Evolutionary conservation across 257 asterid species (phyloP).

Genomic region (Fraxinus americana): DNA sequence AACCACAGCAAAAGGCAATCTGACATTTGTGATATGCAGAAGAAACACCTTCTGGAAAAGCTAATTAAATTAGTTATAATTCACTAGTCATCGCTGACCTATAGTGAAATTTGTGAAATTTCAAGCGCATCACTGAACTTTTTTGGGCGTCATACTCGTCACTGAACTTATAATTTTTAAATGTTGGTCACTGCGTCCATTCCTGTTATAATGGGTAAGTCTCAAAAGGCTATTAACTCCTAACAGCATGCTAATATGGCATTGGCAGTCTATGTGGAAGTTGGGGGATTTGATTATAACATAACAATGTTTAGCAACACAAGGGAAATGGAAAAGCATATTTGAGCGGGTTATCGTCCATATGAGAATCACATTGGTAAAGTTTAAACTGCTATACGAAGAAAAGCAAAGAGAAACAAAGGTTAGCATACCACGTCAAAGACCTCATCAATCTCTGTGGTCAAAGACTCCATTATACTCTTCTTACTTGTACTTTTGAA

Average conservation of each 20-base stretch:
- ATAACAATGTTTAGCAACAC: background rate
- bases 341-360: background rate
- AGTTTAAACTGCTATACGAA: background rate
- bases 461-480: background rate
- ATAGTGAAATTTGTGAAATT: background rate
- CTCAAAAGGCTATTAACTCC: background rate
- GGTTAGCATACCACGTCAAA: background rate
- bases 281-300: background rate
- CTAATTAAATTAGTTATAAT: background rate
- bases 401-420: background rate
- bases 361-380: background rate
- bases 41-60: background rate
- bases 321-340: background rate
- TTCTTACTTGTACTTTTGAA: background rate
- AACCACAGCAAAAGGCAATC: background rate
- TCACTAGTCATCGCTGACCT: background rate
- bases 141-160: background rate
- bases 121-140: background rate
- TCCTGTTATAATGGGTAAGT: background rate
- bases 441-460: background rate
- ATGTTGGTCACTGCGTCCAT: background rate
- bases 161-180: background rate
- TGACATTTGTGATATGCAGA: background rate
- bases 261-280: background rate
- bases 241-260: background rate